Evolutionary conservation across 2,329 filamentous ascomycete species (phyloP), one percentile per base, ranked within the genome.

Genomic region (Pyrenophora teres): DNA sequence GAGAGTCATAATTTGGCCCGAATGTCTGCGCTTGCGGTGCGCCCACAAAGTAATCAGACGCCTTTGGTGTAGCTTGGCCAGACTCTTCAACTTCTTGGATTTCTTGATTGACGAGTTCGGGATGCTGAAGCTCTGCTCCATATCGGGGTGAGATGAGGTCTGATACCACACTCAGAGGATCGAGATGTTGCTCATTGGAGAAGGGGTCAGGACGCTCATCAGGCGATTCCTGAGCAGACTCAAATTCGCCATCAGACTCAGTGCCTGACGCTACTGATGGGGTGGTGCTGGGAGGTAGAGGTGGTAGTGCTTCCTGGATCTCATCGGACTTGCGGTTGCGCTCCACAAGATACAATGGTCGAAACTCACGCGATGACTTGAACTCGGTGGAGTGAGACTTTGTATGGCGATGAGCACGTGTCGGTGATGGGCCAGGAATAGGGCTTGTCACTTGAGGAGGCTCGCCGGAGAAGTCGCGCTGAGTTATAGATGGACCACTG

Each of bases 321-420:
- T 71, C 69, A 18, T 63, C 55, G 16, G 65, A 59, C 47, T 74
- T 73, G 18, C 70, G 60, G 38, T 72, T 83, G 25, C 80, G 85
- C 71, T 95, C 89, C 6, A 96, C 84, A 18, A 96, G 85, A 73
- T 89, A 93, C 7, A 97, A 77, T 0, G 92, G 92, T 60, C 89
- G 87, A 64, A 92, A 87, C 67, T 94, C 90, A 15, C 80, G 81
- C 57, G 75, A 83, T 38, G 73, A 74, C 53, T 75, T 78, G 65
- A 83, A 83, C 55, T 84, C 80, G 4, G 76, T 75, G 1, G 81
- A 83, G 45, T 73, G 75, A 0, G 77, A 73, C 31, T 81, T 78
- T 39, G 72, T 70, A 54, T 80, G 77, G 27, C 78, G 75, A 30
- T 30, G 27, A 13, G 69, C 62, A 16, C 71, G 64, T 6, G 70